phyloP scores from a whole-genome alignment of 2,329 filamentous ascomycete genomes.

The Leptographium radiaticola region DNA sequence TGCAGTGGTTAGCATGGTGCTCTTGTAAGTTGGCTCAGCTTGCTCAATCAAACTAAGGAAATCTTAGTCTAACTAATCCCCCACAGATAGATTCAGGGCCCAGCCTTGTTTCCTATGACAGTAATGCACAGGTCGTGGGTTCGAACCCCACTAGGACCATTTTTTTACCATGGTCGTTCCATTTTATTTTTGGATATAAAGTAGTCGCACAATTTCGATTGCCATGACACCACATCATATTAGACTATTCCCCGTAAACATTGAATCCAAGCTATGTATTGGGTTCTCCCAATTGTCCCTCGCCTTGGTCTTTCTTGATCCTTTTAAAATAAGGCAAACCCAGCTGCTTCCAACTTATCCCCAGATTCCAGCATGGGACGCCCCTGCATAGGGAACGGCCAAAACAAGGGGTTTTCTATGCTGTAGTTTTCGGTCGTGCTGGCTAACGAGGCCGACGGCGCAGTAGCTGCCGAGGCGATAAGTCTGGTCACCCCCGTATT shows the following conservation, averaged over 20 bases:
- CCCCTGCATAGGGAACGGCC: slow-evolving; percentile 49
- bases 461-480: slow-evolving; percentile 1
- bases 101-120: slow-evolving; percentile 12
- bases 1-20: slow-evolving; percentile 16
- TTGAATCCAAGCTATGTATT: too few species aligned
- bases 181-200: too few species aligned
- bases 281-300: neutral
- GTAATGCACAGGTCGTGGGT: slow-evolving; percentile 16
- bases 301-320: neutral
- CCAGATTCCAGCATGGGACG: slow-evolving; percentile 38
- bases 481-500: neutral
- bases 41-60: neutral
- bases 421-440: slow-evolving; percentile 22
- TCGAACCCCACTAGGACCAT: slow-evolving; percentile 15
- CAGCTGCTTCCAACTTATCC: slow-evolving; percentile 33
- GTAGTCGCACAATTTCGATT: neutral
- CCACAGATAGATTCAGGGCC: slow-evolving; percentile 12
- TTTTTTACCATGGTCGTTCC: neutral
- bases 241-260: too few species aligned
- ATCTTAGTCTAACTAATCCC: slow-evolving; percentile 7
- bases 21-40: slow-evolving; percentile 11
- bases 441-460: slow-evolving; percentile 2
- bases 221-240: neutral
- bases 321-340: slow-evolving; percentile 32
- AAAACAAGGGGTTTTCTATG: slow-evolving; percentile 42